phyloP scores from a whole-genome alignment of 1,139 yeast species.

The Lodderomyces oxycetoniae region DNA sequence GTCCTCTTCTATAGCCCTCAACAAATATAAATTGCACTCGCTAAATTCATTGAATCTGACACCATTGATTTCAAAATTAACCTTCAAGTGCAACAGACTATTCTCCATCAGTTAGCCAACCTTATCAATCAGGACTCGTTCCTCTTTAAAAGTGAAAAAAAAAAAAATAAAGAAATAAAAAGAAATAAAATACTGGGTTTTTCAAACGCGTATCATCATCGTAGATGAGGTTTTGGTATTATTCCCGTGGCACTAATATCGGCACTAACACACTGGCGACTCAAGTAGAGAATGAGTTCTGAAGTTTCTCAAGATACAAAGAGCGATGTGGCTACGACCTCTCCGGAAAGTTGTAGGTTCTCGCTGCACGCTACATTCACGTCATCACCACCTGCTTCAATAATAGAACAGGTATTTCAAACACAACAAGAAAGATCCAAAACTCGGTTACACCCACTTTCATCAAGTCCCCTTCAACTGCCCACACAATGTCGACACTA shows the following conservation, averaged over 20 bases:
- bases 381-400: constrained; percentile 17
- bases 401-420: background rate
- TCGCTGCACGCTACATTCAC: too few relatives aligned
- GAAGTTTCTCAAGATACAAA: background rate
- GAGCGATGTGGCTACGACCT: background rate
- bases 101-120: background rate
- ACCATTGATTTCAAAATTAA: constrained; percentile 10
- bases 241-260: too few relatives aligned
- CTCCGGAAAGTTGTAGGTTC: constrained; percentile 2
- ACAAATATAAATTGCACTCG: constrained; percentile 14
- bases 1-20: constrained; percentile 13
- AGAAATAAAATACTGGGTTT: constrained; percentile 1
- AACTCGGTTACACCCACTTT: constrained; percentile 3
- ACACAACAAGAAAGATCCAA: constrained; percentile 2
- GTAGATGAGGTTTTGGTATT: too few relatives aligned
- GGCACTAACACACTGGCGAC: constrained; percentile 16
- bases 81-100: constrained; percentile 5
- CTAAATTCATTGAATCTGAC: constrained; percentile 13
- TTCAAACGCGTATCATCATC: too few relatives aligned
- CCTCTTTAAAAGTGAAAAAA: background rate
- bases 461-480: constrained; percentile 2
- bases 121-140: background rate
- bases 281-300: constrained; percentile 19
- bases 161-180: constrained; percentile 1
- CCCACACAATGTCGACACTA: background rate